Conservation (phyloP, 148 eudicot species). For the Arbutus unedo region DNA sequence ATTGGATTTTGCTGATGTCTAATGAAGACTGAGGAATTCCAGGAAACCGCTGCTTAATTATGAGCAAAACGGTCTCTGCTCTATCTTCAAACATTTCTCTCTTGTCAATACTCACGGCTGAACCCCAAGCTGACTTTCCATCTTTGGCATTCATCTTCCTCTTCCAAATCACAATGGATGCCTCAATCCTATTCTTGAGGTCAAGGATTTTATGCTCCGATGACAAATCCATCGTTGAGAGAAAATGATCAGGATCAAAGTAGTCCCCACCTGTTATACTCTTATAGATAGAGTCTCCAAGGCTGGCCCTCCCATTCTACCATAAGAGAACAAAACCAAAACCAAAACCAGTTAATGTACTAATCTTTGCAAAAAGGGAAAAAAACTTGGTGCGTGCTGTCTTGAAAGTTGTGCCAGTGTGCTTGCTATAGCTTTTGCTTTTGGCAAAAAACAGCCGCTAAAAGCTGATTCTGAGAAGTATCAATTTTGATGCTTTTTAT, state of each 20-base stretch:
- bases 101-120: slow-evolving; percentile 62
- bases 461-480: not conserved
- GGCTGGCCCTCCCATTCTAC: slow-evolving; percentile 64
- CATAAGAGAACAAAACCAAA: slow-evolving; percentile 6
- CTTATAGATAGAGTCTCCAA: slow-evolving; percentile 57
- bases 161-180: slow-evolving; percentile 65
- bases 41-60: slow-evolving; percentile 58
- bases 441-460: too few species aligned
- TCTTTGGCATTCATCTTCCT: slow-evolving; percentile 63
- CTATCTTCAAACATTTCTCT: slow-evolving; percentile 72
- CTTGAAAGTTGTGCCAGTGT: not conserved
- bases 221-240: slow-evolving; percentile 50
- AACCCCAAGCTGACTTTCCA: slow-evolving; percentile 59
- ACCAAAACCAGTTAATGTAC: not conserved
- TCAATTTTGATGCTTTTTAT: too few species aligned
- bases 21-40: slow-evolving; percentile 60
- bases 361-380: not conserved
- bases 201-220: slow-evolving; percentile 71
- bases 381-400: not conserved
- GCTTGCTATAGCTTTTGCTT: too few species aligned
- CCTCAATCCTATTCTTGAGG: slow-evolving; percentile 66
- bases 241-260: slow-evolving; percentile 59
- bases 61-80: slow-evolving; percentile 55
- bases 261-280: slow-evolving; percentile 47
- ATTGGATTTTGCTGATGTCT: slow-evolving; percentile 71